A percentile compares a stretch with the other conserved stretches of the same genome.
These are phyloP conservation scores for Yamadazyma blattariae DNA, from an alignment of 1,139 yeast species.

Conservation along the genomic window DNA sequence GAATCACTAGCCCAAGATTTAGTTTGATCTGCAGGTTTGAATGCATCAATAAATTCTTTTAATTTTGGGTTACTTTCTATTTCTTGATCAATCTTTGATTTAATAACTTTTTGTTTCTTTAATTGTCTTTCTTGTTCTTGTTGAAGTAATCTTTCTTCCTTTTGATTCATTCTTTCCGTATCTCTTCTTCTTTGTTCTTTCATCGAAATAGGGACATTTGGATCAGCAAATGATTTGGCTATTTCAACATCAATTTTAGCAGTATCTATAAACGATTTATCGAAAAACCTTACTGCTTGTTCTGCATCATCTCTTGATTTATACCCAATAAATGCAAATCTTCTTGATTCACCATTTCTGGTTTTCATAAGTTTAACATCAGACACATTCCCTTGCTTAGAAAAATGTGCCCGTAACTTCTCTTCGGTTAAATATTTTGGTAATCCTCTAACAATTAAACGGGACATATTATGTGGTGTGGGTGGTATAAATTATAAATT, in stretches of 20 bases:
- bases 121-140: slow-evolving; percentile 40
- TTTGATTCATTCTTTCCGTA: slow-evolving; percentile 48
- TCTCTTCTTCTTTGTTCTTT: slow-evolving; percentile 61
- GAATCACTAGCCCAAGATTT: slow-evolving; percentile 80
- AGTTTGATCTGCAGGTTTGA: slow-evolving; percentile 67
- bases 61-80: slow-evolving; percentile 65
- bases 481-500: too few relatives aligned
- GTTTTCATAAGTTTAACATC: slow-evolving; percentile 85
- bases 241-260: slow-evolving; percentile 72
- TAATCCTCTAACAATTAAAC: slow-evolving; percentile 91
- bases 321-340: slow-evolving; percentile 92
- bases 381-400: slow-evolving; percentile 64
- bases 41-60: slow-evolving; percentile 76
- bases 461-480: slow-evolving; percentile 66
- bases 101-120: slow-evolving; percentile 22
- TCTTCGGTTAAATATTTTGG: slow-evolving; percentile 82
- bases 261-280: slow-evolving; percentile 80
- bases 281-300: slow-evolving; percentile 71
- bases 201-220: slow-evolving; percentile 72
- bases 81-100: slow-evolving; percentile 49
- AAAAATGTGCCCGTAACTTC: slow-evolving; percentile 67
- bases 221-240: slow-evolving; percentile 86
- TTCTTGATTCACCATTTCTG: slow-evolving; percentile 80
- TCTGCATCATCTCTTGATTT: slow-evolving; percentile 70
- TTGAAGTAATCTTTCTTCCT: slow-evolving; percentile 51